Evolutionary conservation across 768 basidiomycete species (phyloP).

Genomic region (Xerocomellus intermedius): DNA sequence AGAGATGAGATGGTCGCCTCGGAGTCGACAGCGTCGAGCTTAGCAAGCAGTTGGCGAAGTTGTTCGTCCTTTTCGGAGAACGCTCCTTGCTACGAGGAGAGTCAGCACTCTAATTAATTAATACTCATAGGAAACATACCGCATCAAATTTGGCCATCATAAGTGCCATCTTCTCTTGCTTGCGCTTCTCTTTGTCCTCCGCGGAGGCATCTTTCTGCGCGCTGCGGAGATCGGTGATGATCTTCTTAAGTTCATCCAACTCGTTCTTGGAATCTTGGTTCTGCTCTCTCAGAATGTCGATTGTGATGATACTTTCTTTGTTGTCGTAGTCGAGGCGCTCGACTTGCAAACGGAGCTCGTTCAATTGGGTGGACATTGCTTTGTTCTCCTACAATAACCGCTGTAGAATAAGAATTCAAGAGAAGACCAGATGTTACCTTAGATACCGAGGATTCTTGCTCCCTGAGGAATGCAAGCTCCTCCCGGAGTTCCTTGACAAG

Average conservation of each 20-base stretch:
- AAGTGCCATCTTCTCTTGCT: slow-evolving; percentile 98
- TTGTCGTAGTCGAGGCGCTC: slow-evolving; percentile 94
- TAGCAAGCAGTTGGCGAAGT: slow-evolving; percentile 77
- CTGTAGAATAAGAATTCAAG: slow-evolving; percentile 3
- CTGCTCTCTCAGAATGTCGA: slow-evolving; percentile 95
- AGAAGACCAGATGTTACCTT: slow-evolving; percentile 47
- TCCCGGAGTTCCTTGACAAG: slow-evolving; percentile 84
- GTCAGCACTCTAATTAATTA: slow-evolving; percentile 1
- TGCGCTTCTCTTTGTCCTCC: slow-evolving; percentile 98
- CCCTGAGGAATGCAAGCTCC: slow-evolving; percentile 86
- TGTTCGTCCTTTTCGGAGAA: slow-evolving; percentile 97
- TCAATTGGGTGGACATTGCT: slow-evolving; percentile 87
- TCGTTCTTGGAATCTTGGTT: slow-evolving; percentile 83
- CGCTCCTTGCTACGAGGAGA: slow-evolving; percentile 66
- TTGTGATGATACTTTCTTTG: slow-evolving; percentile 89
- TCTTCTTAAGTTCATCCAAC: slow-evolving; percentile 84
- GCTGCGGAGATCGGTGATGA: slow-evolving; percentile 72
- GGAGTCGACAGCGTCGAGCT: slow-evolving; percentile 79
- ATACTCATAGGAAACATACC: slow-evolving; percentile 45
- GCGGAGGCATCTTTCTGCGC: slow-evolving; percentile 82
- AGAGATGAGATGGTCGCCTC: slow-evolving; percentile 52
- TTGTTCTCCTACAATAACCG: slow-evolving; percentile 78
- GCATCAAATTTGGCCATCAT: slow-evolving; percentile 99
- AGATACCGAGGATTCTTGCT: slow-evolving; percentile 78
- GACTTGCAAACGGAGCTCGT: slow-evolving; percentile 87